phyloP scores from a whole-genome alignment of 768 basidiomycete species.

The Suillus bovinus region DNA sequence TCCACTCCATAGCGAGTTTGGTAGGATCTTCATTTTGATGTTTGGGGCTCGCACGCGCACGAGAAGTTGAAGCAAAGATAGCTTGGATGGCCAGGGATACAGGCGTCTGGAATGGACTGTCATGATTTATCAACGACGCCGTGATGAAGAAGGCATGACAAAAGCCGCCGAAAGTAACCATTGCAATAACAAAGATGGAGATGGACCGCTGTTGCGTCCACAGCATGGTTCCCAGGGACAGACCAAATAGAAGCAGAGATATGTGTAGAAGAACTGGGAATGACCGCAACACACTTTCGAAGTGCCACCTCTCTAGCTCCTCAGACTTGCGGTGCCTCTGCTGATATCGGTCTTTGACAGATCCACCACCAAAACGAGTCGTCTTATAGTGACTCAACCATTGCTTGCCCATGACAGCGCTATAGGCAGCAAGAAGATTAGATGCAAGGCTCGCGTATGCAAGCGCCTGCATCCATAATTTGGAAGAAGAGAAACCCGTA shows the following conservation, averaged over 20 bases:
- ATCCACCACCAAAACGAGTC: background rate
- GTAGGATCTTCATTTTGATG: background rate
- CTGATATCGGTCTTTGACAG: slow-evolving; percentile 7
- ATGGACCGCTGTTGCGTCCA: slow-evolving; percentile 4
- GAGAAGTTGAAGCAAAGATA: too few species aligned
- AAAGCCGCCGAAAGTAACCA: slow-evolving; percentile 1
- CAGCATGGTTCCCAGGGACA: slow-evolving; percentile 5
- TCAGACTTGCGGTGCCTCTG: slow-evolving; percentile 12
- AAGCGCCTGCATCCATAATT: slow-evolving; percentile 13
- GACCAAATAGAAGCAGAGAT: slow-evolving; percentile 14
- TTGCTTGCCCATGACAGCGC: slow-evolving; percentile 19
- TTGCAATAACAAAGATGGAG: slow-evolving; percentile 12
- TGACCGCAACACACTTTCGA: slow-evolving; percentile 5
- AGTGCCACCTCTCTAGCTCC: slow-evolving; percentile 8
- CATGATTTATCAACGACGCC: background rate
- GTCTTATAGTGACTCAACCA: slow-evolving; percentile 11
- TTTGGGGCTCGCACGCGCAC: too few species aligned
- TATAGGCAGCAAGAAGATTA: slow-evolving; percentile 13
- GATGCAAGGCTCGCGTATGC: slow-evolving; percentile 14
- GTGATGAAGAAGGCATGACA: slow-evolving; percentile 3
- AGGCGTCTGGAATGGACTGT: slow-evolving; percentile 12
- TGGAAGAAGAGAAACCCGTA: slow-evolving; percentile 3
- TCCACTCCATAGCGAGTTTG: background rate
- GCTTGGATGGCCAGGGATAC: background rate
- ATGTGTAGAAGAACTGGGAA: slow-evolving; percentile 16